Percentiles rank a stretch among this genome's conserved stretches.
Conservation (phyloP, 1,284 basidiomycete species). For the Malassezia nana region DNA sequence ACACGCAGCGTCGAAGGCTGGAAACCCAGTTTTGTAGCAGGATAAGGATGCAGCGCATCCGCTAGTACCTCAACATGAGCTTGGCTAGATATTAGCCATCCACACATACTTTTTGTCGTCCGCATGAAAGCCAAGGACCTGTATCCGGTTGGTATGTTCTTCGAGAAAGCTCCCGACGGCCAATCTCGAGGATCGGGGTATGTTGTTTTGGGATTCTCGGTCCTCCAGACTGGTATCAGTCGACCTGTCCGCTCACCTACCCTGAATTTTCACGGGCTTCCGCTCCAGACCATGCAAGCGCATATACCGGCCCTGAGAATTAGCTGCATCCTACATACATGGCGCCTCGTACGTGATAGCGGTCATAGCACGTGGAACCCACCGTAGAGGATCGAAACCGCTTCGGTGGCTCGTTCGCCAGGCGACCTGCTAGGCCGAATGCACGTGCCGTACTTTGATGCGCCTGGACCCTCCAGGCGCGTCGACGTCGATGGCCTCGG, state of each 20-base stretch:
- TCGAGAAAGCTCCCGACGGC: constrained; percentile 45
- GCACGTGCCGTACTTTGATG: background rate
- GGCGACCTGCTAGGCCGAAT: background rate
- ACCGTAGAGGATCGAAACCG: too few relatives aligned
- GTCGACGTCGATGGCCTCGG: background rate
- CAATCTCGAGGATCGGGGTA: constrained; percentile 31
- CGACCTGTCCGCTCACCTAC: constrained; percentile 10
- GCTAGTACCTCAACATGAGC: constrained; percentile 31
- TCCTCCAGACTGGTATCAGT: background rate
- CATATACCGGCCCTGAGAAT: constrained; percentile 33
- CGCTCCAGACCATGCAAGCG: constrained; percentile 37
- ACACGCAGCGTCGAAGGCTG: constrained; percentile 33
- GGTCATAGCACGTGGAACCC: constrained; percentile 11
- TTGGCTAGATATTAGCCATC: background rate
- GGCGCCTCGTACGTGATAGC: constrained; percentile 25
- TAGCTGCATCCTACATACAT: constrained; percentile 15
- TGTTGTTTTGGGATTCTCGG: constrained; percentile 4
- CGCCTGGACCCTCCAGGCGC: background rate
- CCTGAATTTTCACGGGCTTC: constrained; percentile 21
- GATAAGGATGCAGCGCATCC: constrained; percentile 44
- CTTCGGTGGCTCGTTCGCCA: constrained; percentile 2
- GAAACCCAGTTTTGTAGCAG: constrained; percentile 42
- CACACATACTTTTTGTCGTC: constrained; percentile 21
- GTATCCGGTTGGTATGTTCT: constrained; percentile 44
- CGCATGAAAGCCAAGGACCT: constrained; percentile 35